These are phyloP conservation scores for Pseudozyma hubeiensis DNA, from an alignment of 1,284 basidiomycete genomes.

Conservation along the genomic window DNA sequence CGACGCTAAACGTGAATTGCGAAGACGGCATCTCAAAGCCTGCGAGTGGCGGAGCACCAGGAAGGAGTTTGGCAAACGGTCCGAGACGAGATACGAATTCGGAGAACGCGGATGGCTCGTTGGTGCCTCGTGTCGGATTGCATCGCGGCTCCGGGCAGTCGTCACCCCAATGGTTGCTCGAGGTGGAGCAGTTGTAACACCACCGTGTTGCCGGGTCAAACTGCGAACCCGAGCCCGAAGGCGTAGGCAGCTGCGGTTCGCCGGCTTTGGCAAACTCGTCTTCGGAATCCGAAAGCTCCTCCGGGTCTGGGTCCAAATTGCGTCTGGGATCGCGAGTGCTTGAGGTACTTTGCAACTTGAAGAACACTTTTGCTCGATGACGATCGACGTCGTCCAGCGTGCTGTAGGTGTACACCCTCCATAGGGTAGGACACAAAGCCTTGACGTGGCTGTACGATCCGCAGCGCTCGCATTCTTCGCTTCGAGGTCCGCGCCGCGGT, in stretches of 20 bases:
- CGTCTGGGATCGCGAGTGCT: slow-evolving; percentile 19
- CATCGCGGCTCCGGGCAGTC: slow-evolving; percentile 77
- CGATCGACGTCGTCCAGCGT: slow-evolving; percentile 73
- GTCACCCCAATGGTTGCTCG: slow-evolving; percentile 83
- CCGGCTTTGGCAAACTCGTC: slow-evolving; percentile 27
- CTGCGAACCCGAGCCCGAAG: not conserved
- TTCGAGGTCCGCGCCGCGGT: slow-evolving; percentile 32
- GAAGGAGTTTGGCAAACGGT: slow-evolving; percentile 75
- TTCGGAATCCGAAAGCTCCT: slow-evolving; percentile 32
- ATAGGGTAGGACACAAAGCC: slow-evolving; percentile 86
- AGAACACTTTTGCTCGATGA: slow-evolving; percentile 32
- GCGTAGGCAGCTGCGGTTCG: slow-evolving; percentile 21
- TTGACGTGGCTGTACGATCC: slow-evolving; percentile 77
- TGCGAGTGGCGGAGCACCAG: slow-evolving; percentile 30
- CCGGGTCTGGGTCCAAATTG: slow-evolving; percentile 28
- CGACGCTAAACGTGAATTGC: slow-evolving; percentile 50
- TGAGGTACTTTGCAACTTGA: slow-evolving; percentile 13
- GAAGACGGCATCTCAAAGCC: slow-evolving; percentile 30
- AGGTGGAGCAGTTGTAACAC: slow-evolving; percentile 88
- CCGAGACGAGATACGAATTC: slow-evolving; percentile 77
- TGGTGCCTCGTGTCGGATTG: slow-evolving; percentile 72
- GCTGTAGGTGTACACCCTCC: slow-evolving; percentile 86
- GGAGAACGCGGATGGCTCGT: slow-evolving; percentile 80
- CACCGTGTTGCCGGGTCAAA: slow-evolving; percentile 73
- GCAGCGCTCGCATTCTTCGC: slow-evolving; percentile 79